Conservation (phyloP, 2,329 filamentous ascomycete species). For the Sarocladium strictum region DNA sequence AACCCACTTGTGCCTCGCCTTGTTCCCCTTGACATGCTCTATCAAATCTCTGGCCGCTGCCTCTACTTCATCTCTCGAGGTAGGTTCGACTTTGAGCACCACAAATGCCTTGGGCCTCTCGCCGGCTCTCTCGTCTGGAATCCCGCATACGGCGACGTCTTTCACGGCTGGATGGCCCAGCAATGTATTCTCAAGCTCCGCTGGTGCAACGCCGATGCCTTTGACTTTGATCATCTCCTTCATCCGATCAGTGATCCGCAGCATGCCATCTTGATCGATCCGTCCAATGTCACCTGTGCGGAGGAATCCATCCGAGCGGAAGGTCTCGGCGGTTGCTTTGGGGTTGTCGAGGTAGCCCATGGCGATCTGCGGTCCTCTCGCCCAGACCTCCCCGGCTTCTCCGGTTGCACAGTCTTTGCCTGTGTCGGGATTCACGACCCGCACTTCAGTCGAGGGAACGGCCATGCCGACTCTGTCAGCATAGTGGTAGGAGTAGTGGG, state of each 20-base stretch:
- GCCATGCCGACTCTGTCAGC: slow-evolving; percentile 50
- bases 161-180: slow-evolving; percentile 50
- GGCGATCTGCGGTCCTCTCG: slow-evolving; percentile 39
- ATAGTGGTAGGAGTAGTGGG: slow-evolving; percentile 50
- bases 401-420: slow-evolving; percentile 45
- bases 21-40: slow-evolving; percentile 44
- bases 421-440: slow-evolving; percentile 47
- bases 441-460: slow-evolving; percentile 53
- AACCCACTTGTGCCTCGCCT: slow-evolving; percentile 51
- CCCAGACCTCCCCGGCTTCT: slow-evolving; percentile 44
- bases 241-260: slow-evolving; percentile 55
- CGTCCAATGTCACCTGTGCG: slow-evolving; percentile 54
- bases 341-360: slow-evolving; percentile 44
- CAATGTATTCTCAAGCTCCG: slow-evolving; percentile 58
- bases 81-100: slow-evolving; percentile 31
- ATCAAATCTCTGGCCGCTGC: slow-evolving; percentile 34
- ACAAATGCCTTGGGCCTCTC: slow-evolving; percentile 54
- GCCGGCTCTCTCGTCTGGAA: slow-evolving; percentile 48
- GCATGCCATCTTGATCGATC: slow-evolving; percentile 48
- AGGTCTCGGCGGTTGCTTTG: slow-evolving; percentile 38
- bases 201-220: slow-evolving; percentile 55
- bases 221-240: slow-evolving; percentile 68
- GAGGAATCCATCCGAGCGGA: slow-evolving; percentile 50
- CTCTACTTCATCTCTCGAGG: slow-evolving; percentile 16
- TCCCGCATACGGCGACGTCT: slow-evolving; percentile 50